Conservation (phyloP, 2,329 filamentous ascomycete genomes). For the Colletotrichum theobromicola region DNA sequence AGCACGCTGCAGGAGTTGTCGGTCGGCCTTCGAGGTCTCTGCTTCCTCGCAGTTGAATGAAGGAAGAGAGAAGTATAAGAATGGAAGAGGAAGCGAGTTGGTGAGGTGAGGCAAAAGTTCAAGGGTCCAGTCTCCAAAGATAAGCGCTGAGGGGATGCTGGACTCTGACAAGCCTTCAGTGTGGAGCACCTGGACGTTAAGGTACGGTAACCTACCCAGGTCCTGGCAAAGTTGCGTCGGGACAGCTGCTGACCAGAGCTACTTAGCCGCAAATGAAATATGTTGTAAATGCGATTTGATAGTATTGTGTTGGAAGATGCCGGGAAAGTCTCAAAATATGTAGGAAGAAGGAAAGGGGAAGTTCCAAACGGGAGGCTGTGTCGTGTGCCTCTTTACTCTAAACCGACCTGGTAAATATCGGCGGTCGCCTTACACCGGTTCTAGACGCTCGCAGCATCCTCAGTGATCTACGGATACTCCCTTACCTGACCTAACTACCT, state of each 20-base stretch:
- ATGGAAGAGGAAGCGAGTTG: neutral
- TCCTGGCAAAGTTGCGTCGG: neutral
- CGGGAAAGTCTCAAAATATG: too few species aligned
- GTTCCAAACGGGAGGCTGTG: neutral
- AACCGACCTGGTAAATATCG: neutral
- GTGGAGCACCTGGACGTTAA: conserved; percentile 1
- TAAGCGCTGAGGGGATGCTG: conserved; percentile 20
- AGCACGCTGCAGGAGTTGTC: neutral
- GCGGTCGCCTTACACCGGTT: conserved; percentile 4
- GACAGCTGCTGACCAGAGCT: neutral
- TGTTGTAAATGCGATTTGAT: neutral
- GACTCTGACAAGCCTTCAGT: conserved; percentile 12
- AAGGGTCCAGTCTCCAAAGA: conserved; percentile 17
- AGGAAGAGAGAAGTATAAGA: conserved; percentile 2
- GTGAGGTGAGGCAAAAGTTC: neutral
- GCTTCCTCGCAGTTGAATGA: neutral
- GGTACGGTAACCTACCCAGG: neutral
- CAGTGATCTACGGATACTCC: neutral
- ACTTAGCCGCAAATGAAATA: neutral
- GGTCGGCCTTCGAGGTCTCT: neutral
- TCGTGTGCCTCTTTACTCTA: conserved; percentile 11
- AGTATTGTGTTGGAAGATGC: neutral
- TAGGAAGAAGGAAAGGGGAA: neutral
- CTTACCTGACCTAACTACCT: neutral
- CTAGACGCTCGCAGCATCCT: neutral